These are phyloP conservation scores for Chalaropsis ovoidea DNA, from an alignment of 2,329 filamentous ascomycete genomes.

Conservation along the genomic window DNA sequence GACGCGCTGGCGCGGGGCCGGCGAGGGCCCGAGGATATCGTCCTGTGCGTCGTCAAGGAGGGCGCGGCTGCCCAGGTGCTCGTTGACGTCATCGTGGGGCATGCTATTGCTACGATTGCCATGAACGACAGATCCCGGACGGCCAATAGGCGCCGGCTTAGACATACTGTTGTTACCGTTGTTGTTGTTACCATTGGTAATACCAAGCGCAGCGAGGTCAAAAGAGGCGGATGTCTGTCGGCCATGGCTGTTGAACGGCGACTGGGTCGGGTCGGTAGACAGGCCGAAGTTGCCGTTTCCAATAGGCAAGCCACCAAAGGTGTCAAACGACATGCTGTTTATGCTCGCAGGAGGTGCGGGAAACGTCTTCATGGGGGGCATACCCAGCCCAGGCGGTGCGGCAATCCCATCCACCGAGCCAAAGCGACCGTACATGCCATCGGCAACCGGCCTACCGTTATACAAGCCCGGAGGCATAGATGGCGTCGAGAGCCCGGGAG, in stretches of 20 bases:
- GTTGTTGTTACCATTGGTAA: conserved; percentile 15
- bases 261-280: conserved; percentile 24
- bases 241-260: conserved; percentile 49
- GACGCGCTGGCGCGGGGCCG: conserved; percentile 17
- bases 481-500: conserved; percentile 17
- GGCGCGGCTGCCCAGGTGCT: conserved; percentile 82
- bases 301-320: conserved; percentile 18
- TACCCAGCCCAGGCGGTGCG: conserved; percentile 18
- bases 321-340: conserved; percentile 15
- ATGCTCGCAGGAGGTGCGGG: conserved; percentile 30
- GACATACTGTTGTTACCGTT: conserved; percentile 44
- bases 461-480: conserved; percentile 38
- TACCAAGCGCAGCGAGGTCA: conserved; percentile 40
- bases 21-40: conserved; percentile 19
- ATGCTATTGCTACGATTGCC: conserved; percentile 30
- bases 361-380: conserved; percentile 35
- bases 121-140: conserved; percentile 63
- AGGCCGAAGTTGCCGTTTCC: conserved; percentile 11
- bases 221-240: conserved; percentile 64
- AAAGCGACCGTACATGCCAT: conserved; percentile 23
- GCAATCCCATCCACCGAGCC: conserved; percentile 20
- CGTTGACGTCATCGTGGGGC: conserved; percentile 55
- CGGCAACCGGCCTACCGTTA: conserved; percentile 21
- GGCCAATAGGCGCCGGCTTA: conserved; percentile 78
- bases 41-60: conserved; percentile 60